Conservation (phyloP, 108 stramenopile species). For the Pseudonitzschia multiseries region DNA sequence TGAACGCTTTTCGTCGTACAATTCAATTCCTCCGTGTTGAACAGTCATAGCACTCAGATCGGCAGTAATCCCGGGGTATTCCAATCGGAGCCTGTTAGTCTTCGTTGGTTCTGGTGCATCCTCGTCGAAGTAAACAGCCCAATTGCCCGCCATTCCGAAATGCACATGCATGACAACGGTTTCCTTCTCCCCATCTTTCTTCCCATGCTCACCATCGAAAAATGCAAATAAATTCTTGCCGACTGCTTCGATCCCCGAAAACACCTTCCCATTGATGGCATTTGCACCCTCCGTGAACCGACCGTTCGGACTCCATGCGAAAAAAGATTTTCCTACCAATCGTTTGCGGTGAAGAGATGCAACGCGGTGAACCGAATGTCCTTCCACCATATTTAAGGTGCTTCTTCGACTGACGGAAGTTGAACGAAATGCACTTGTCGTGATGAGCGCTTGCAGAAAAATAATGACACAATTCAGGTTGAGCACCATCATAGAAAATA, state of each 20-base stretch:
- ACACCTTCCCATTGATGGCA: conserved; percentile 49
- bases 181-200: conserved; percentile 24
- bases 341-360: conserved; percentile 50
- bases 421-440: not conserved
- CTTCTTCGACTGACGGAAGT: not conserved
- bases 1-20: conserved; percentile 50
- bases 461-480: not conserved
- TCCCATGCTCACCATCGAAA: conserved; percentile 33
- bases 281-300: conserved; percentile 60
- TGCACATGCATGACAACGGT: conserved; percentile 61
- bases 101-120: conserved; percentile 55
- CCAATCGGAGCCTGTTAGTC: conserved; percentile 58
- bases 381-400: conserved; percentile 58
- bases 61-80: conserved; percentile 41
- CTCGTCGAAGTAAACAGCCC: conserved; percentile 49
- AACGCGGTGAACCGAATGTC: conserved; percentile 71
- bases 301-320: conserved; percentile 61
- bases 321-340: conserved; percentile 60
- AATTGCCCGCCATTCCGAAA: conserved; percentile 76
- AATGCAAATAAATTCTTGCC: conserved; percentile 83
- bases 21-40: conserved; percentile 48
- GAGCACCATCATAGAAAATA: not conserved
- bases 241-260: conserved; percentile 68
- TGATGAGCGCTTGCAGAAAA: not conserved
- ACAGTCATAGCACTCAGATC: conserved; percentile 80